Base-by-base conservation (phyloP, 495 filamentous ascomycete genomes). In the Opeltia flavorubescens region DNA sequence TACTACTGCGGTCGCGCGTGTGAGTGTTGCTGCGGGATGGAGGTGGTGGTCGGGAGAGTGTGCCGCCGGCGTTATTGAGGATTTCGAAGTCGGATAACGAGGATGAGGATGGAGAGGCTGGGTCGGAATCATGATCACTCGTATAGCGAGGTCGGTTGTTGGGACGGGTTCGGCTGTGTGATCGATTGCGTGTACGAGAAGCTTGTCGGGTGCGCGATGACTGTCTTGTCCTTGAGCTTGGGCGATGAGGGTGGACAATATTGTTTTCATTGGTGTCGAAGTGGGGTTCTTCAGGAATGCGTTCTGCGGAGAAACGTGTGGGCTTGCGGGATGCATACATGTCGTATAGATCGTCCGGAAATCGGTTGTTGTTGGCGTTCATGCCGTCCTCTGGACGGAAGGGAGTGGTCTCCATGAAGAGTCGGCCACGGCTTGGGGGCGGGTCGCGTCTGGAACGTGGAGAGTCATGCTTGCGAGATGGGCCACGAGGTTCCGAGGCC, bases 11-110 rank as follows among this genome's bases (percentile, higher is more conserved):
- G 31, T n/a, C 49, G 46, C 15, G 61, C n/a, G 24, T 30, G 24
- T 31, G 51, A 24, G 7, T 28, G 44, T 30, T 25, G 3, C 33
- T 29, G 4, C 38, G 38, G 17, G 34, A 11, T 13, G 38, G 49
- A n/a, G 33, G 30, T 5, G 11, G 68, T 66, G 20, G 57, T 47
- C 8, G 64, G 51, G 43, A 65, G 64, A 42, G 66, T 55, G 25
- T 66, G 59, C 49, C 55, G 46, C 45, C 56, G 50, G 54, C 40
- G 60, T 50, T 56, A 31, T 50, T 57, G 21, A 95, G 67, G 64
- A 94, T 88, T 57, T 96, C 91, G 56, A 93, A 94, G 8, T 55
- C 53, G 29, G 50, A 50, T 35, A 51, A 45, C 11, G 51, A 54
- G 43, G 48, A 51, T 2, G 43, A 42, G 23, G 48, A 46, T 36